Conservation (phyloP, 148 eudicot species). For the Hydrangea macrophylla region DNA sequence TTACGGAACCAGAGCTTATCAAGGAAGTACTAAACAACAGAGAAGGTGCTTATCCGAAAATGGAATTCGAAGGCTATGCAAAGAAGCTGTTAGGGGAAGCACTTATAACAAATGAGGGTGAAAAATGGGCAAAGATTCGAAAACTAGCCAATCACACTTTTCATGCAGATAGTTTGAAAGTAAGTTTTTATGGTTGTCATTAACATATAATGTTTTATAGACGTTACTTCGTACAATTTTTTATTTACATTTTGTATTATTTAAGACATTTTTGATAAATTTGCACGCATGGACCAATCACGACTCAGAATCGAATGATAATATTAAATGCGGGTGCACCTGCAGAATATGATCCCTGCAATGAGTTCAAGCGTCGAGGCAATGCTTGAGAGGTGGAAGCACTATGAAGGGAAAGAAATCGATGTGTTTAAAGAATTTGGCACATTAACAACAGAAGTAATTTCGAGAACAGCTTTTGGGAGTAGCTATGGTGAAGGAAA, state of each 20-base stretch:
- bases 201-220: too few species aligned
- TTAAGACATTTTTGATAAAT: too few species aligned
- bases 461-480: slow-evolving; percentile 48
- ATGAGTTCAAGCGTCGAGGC: slow-evolving; percentile 31
- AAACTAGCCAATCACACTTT: slow-evolving; percentile 44
- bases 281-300: too few species aligned
- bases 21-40: slow-evolving; percentile 38
- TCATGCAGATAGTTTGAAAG: slow-evolving; percentile 44
- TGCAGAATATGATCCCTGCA: slow-evolving; percentile 37
- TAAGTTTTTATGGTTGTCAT: slow-evolving; percentile 8
- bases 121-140: slow-evolving; percentile 40
- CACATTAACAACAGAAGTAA: slow-evolving; percentile 34
- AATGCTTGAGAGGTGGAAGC: slow-evolving; percentile 38
- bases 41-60: slow-evolving; percentile 31
- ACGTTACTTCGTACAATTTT: neutral
- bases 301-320: too few species aligned
- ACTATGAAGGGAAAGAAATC: slow-evolving; percentile 32
- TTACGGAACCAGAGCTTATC: slow-evolving; percentile 38
- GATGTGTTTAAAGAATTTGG: slow-evolving; percentile 36
- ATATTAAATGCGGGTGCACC: neutral
- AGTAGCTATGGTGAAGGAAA: slow-evolving; percentile 39
- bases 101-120: slow-evolving; percentile 36
- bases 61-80: slow-evolving; percentile 29
- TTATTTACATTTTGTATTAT: too few species aligned
- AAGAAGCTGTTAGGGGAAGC: slow-evolving; percentile 47